Percentiles rank a stretch among this genome's conserved stretches.
Evolutionary conservation across 2,329 filamentous ascomycete species (phyloP).

Genomic region (Pseudocercospora eumusae): DNA sequence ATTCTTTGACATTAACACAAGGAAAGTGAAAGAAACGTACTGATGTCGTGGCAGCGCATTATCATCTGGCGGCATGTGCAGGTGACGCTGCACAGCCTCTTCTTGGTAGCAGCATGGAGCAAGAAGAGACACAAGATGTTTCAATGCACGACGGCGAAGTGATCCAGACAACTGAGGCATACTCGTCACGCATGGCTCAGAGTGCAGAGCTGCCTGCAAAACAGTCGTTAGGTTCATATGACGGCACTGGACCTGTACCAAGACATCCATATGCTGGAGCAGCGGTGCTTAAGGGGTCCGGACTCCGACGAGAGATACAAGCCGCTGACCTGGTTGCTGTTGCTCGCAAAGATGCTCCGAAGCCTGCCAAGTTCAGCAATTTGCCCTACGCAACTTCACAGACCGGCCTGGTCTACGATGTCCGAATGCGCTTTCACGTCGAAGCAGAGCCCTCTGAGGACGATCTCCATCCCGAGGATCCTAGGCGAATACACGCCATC

Average conservation of each 20-base stretch:
- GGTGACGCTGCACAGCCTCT: not conserved
- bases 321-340: conserved; percentile 26
- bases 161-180: conserved; percentile 22
- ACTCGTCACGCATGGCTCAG: conserved; percentile 18
- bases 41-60: not conserved
- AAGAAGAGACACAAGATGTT: conserved; percentile 27
- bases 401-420: conserved; percentile 69
- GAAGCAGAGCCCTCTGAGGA: conserved; percentile 61
- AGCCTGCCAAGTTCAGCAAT: conserved; percentile 39
- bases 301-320: conserved; percentile 14
- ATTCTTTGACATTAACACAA: not conserved
- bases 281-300: conserved; percentile 30
- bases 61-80: conserved; percentile 3
- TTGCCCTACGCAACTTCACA: conserved; percentile 43
- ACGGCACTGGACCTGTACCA: conserved; percentile 13
- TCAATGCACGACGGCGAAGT: conserved; percentile 34
- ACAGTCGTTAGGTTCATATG: conserved; percentile 15
- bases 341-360: conserved; percentile 31
- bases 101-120: conserved; percentile 18
- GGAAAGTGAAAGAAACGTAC: not conserved
- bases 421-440: conserved; percentile 92
- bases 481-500: conserved; percentile 86
- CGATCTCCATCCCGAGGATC: conserved; percentile 91
- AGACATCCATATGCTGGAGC: conserved; percentile 15
- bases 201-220: conserved; percentile 16